A percentile compares a stretch with the other conserved stretches of the same genome.
phyloP scores from a whole-genome alignment of 805 yeast species.

The Saccharomycopsis amapae region DNA sequence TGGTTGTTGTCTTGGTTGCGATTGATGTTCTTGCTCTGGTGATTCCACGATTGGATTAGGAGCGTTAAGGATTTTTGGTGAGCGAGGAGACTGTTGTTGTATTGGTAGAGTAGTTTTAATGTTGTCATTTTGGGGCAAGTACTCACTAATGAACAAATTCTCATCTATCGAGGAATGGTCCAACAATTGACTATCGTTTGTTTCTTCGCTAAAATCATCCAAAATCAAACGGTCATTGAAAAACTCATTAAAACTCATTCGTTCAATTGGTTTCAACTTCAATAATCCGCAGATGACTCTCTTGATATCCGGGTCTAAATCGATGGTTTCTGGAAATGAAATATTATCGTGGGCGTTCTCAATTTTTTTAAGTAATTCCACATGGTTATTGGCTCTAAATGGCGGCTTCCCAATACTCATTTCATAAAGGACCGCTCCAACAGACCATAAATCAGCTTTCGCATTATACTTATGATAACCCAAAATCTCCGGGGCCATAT shows the following conservation, averaged over 20 bases:
- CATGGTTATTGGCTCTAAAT: constrained; percentile 86
- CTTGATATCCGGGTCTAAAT: constrained; percentile 58
- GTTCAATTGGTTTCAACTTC: constrained; percentile 76
- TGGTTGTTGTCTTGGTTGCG: too few relatives aligned
- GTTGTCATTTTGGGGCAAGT: constrained; percentile 33
- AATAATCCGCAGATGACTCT: constrained; percentile 67
- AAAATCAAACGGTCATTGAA: constrained; percentile 65
- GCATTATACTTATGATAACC: constrained; percentile 94
- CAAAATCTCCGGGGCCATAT: constrained; percentile 97
- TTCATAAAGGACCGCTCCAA: constrained; percentile 92
- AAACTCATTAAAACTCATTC: constrained; percentile 85
- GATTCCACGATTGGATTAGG: too few relatives aligned
- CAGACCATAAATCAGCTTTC: constrained; percentile 96
- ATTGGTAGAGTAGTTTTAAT: too few relatives aligned
- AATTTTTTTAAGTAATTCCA: constrained; percentile 80
- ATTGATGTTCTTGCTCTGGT: too few relatives aligned
- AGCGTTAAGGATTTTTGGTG: too few relatives aligned
- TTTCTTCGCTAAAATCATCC: constrained; percentile 37
- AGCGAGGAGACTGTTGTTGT: too few relatives aligned
- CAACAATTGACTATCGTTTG: constrained; percentile 42
- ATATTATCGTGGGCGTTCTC: constrained; percentile 76
- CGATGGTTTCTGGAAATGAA: constrained; percentile 62
- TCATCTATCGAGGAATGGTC: constrained; percentile 68
- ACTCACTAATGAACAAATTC: constrained; percentile 79
- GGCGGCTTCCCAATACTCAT: constrained; percentile 98